Evolutionary conservation across 805 yeast genomes (phyloP).

Genomic region (Monosporozyma aquatica): DNA sequence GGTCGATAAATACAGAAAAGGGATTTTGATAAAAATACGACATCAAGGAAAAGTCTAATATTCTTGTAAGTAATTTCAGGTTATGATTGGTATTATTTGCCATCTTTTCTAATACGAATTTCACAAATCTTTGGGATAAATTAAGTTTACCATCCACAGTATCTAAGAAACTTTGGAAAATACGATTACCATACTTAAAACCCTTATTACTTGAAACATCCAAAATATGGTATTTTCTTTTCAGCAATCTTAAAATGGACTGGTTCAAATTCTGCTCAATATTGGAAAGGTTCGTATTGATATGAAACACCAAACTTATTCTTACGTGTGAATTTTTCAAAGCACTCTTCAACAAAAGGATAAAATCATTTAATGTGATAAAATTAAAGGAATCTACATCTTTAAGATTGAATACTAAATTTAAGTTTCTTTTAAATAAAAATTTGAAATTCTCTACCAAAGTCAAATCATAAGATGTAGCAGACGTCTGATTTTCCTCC

Average conservation of each 20-base stretch:
- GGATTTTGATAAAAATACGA: constrained; percentile 30
- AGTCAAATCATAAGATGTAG: constrained; percentile 25
- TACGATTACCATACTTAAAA: constrained; percentile 27
- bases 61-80: constrained; percentile 25
- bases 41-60: constrained; percentile 29
- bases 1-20: constrained; percentile 30
- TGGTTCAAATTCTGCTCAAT: constrained; percentile 28
- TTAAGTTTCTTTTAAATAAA: constrained; percentile 20
- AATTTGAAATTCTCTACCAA: constrained; percentile 26
- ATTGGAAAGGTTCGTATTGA: constrained; percentile 28
- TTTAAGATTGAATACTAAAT: constrained; percentile 26
- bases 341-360: constrained; percentile 22
- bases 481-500: constrained; percentile 10
- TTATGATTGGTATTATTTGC: constrained; percentile 27
- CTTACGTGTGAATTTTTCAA: constrained; percentile 20
- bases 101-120: constrained; percentile 27
- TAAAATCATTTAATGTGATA: constrained; percentile 22
- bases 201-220: constrained; percentile 29
- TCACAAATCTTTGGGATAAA: constrained; percentile 24
- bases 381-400: constrained; percentile 29
- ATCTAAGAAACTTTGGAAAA: constrained; percentile 28
- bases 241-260: constrained; percentile 25
- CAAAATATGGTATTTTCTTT: constrained; percentile 20
- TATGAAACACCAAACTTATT: constrained; percentile 25
- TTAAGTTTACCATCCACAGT: constrained; percentile 30